These are phyloP conservation scores for Candida easanensis DNA, from an alignment of 805 yeast species.

Conservation along the genomic window DNA sequence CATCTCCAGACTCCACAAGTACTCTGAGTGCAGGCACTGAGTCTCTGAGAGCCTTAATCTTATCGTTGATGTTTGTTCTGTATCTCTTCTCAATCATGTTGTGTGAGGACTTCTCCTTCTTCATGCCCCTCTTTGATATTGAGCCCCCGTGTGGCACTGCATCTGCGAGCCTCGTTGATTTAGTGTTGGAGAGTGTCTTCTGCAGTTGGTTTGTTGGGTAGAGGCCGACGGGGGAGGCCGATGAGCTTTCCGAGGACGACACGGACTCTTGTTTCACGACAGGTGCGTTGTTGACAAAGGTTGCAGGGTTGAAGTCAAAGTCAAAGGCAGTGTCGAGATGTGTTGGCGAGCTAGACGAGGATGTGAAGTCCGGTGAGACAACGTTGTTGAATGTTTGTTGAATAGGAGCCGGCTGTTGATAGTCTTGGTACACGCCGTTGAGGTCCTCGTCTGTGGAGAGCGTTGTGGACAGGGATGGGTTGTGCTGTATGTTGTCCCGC, in stretches of 20 bases:
- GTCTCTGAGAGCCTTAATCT: conserved; percentile 60
- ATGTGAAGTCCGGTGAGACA: conserved; percentile 17
- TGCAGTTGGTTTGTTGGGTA: background rate
- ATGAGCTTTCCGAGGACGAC: conserved; percentile 12
- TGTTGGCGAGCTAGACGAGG: conserved; percentile 18
- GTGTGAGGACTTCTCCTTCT: conserved; percentile 59
- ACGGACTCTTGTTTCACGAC: conserved; percentile 19
- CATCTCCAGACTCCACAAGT: conserved; percentile 40
- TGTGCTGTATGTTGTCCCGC: conserved; percentile 16
- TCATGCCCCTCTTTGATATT: conserved; percentile 21
- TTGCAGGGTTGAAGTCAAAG: conserved; percentile 4
- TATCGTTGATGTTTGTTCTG: conserved; percentile 67
- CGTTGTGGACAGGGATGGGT: conserved; percentile 16
- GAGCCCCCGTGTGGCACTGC: conserved; percentile 25
- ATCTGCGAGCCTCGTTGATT: conserved; percentile 20
- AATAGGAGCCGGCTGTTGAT: conserved; percentile 1
- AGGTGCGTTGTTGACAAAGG: background rate
- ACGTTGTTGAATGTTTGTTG: conserved; percentile 1
- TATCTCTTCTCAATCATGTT: conserved; percentile 72
- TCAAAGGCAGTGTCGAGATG: conserved; percentile 10
- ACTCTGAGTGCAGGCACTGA: conserved; percentile 63
- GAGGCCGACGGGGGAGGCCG: conserved; percentile 14
- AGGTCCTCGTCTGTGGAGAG: conserved; percentile 15
- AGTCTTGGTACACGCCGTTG: background rate
- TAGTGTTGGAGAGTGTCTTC: background rate